Conservation (phyloP, 75 land plant species). For the Cunninghamia lanceolata region DNA sequence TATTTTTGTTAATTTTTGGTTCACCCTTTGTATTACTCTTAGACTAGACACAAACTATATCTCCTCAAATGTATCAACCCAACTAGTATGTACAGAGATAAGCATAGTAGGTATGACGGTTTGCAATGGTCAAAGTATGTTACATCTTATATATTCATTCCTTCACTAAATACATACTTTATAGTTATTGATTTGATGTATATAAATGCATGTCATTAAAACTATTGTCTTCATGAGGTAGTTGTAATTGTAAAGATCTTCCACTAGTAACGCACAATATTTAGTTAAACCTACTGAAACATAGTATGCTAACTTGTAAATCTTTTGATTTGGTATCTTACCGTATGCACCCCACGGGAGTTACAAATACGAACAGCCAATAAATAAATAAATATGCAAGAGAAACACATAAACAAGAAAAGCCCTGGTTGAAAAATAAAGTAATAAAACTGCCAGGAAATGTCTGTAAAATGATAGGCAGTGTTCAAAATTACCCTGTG, state of each 20-base stretch:
- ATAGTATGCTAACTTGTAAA: not conserved
- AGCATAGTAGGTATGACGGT: too few species aligned
- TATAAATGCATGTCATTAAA: not conserved
- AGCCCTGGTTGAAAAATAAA: not conserved
- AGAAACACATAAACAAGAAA: not conserved
- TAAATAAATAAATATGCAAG: not conserved
- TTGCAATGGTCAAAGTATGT: not conserved
- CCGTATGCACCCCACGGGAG: not conserved
- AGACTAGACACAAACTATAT: too few species aligned
- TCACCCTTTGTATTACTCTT: too few species aligned
- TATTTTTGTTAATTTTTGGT: too few species aligned
- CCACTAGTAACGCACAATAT: not conserved
- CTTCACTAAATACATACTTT: too few species aligned
- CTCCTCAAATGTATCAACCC: not conserved
- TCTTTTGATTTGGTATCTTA: not conserved
- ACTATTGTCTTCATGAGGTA: not conserved
- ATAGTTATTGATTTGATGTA: not conserved
- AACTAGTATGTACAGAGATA: not conserved
- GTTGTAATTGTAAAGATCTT: not conserved
- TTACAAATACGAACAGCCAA: not conserved
- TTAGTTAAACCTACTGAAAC: not conserved
- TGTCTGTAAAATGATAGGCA: not conserved
- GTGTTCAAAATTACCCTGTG: conserved; percentile 71
- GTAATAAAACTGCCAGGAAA: not conserved
- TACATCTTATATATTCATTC: not conserved